Conservation (phyloP, 345 rosid genomes). For the Pugionium cornutum region DNA sequence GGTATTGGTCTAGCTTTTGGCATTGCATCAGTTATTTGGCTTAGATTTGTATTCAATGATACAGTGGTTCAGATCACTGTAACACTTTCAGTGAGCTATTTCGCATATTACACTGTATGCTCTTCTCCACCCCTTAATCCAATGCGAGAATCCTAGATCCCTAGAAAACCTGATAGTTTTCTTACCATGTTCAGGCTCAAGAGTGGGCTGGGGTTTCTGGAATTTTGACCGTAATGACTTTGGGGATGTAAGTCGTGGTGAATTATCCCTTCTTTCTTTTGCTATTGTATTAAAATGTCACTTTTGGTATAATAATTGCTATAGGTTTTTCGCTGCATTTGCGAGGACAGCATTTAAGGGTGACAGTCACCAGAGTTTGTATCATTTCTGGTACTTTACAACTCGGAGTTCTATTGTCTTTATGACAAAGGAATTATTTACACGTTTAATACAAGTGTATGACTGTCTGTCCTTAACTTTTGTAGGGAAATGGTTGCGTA, state of each 20-base stretch:
- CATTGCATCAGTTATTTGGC: conserved; percentile 86
- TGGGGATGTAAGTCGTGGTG: conserved; percentile 80
- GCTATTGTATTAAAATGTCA: not conserved
- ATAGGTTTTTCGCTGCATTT: conserved; percentile 65
- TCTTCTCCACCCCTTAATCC: conserved; percentile 28
- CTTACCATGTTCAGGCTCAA: conserved; percentile 65
- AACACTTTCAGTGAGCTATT: conserved; percentile 89
- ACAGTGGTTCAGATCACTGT: conserved; percentile 82
- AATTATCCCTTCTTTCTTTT: conserved; percentile 22
- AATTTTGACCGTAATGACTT: conserved; percentile 85
- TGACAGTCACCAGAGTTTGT: conserved; percentile 85
- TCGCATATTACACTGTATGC: conserved; percentile 81
- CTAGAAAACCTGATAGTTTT: conserved; percentile 1
- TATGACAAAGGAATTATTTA: not conserved
- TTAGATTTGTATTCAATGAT: conserved; percentile 79
- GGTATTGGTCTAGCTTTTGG: conserved; percentile 90
- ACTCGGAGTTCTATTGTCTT: not conserved
- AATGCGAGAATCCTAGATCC: not conserved
- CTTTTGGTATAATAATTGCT: not conserved
- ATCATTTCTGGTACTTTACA: conserved; percentile 76
- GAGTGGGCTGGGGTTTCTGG: conserved; percentile 83
- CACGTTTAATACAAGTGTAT: conserved; percentile 39
- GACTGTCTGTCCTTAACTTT: conserved; percentile 6
- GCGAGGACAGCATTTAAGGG: conserved; percentile 93
- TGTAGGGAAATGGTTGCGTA: conserved; percentile 96